phyloP scores from a whole-genome alignment of 176 grass and related monocot genomes.

The Thinopyrum elongatum region DNA sequence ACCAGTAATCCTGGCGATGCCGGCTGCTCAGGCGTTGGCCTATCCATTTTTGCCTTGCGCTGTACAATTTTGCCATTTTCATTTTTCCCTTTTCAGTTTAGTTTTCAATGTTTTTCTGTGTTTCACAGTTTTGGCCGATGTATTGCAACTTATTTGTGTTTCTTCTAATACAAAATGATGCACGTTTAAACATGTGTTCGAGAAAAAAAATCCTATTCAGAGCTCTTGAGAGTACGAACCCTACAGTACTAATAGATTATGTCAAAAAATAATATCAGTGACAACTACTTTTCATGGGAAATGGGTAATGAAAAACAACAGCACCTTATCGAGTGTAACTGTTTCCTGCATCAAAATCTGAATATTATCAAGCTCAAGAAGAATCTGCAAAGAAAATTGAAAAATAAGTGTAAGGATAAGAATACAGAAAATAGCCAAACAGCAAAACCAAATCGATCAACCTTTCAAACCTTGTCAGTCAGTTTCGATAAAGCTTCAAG shows the following conservation, averaged over 20 bases:
- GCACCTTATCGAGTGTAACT: slow-evolving; percentile 61
- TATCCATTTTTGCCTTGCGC: background rate
- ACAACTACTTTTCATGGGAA: slow-evolving; percentile 2
- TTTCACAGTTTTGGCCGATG: background rate
- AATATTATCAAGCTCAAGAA: slow-evolving; percentile 67
- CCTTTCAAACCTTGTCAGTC: slow-evolving; percentile 62
- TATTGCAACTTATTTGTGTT: background rate
- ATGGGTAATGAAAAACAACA: slow-evolving; percentile 18
- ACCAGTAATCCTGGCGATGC: background rate
- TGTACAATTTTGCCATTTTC: background rate
- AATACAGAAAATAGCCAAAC: slow-evolving; percentile 4
- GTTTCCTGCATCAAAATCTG: slow-evolving; percentile 49
- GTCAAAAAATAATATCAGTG: background rate
- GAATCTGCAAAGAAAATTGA: slow-evolving; percentile 46
- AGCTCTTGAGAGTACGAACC: background rate
- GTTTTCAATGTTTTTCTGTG: background rate
- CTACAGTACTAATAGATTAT: slow-evolving; percentile 3
- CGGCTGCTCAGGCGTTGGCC: background rate
- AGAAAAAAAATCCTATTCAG: background rate
- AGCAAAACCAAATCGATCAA: slow-evolving; percentile 30
- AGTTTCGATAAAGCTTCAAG: slow-evolving; percentile 63
- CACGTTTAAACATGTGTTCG: background rate
- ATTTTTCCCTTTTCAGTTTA: background rate
- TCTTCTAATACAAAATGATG: background rate
- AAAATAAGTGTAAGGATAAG: slow-evolving; percentile 27